Conservation (phyloP, 768 basidiomycete genomes). For the Auricularia auricula-judae region DNA sequence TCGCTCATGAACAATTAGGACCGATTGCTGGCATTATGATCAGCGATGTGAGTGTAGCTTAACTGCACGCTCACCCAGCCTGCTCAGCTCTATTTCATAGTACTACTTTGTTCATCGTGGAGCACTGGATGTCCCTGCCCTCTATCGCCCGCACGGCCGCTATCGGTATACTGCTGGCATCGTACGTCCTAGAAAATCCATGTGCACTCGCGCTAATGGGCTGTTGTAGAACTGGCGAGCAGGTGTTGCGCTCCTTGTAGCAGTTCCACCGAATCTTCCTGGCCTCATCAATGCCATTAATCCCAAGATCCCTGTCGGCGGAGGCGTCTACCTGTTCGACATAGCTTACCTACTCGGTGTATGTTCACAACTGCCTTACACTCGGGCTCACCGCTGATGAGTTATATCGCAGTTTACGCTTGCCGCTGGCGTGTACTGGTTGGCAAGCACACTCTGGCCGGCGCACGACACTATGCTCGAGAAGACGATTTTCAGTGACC, state of each 20-base stretch:
- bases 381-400: background rate
- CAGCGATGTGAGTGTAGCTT: slow-evolving; percentile 32
- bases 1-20: no score
- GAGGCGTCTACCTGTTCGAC: slow-evolving; percentile 46
- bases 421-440: slow-evolving; percentile 23
- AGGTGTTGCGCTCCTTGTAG: slow-evolving; percentile 50
- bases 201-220: background rate
- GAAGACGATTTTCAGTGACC: slow-evolving; percentile 13
- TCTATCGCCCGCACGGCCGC: slow-evolving; percentile 71
- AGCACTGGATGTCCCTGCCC: slow-evolving; percentile 69
- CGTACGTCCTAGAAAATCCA: slow-evolving; percentile 27
- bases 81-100: slow-evolving; percentile 19
- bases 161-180: slow-evolving; percentile 71
- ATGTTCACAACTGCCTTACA: slow-evolving; percentile 15
- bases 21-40: slow-evolving; percentile 74
- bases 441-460: slow-evolving; percentile 25
- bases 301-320: slow-evolving; percentile 47
- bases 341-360: slow-evolving; percentile 73
- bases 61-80: background rate
- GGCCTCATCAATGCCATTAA: slow-evolving; percentile 73
- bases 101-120: slow-evolving; percentile 70
- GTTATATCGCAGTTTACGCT: slow-evolving; percentile 19
- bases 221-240: slow-evolving; percentile 71
- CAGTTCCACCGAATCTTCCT: slow-evolving; percentile 62
- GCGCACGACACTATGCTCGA: slow-evolving; percentile 26